Evolutionary conservation across 202 grass and related monocot species (phyloP).

Genomic region (Brachypodium distachyon): DNA sequence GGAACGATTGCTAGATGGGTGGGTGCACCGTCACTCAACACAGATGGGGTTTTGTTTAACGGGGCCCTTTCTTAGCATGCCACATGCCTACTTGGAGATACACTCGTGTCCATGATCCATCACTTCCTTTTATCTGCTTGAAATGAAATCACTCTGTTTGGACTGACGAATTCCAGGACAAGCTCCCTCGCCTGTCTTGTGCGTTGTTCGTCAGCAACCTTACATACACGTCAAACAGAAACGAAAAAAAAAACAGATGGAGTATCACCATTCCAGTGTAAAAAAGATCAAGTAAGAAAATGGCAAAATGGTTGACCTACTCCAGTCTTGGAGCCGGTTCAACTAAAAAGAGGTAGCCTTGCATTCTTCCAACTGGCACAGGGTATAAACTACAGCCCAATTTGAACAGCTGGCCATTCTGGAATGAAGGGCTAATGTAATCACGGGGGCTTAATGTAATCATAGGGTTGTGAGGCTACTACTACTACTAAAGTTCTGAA

Average conservation of each 20-base stretch:
- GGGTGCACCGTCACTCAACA: constrained; percentile 25
- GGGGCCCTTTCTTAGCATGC: neutral
- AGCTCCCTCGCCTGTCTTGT: neutral
- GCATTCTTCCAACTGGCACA: neutral
- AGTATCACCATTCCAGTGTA: too few relatives aligned
- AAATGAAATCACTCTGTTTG: neutral
- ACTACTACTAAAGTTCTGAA: neutral
- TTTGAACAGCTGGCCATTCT: neutral
- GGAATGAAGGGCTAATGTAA: neutral
- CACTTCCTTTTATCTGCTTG: neutral
- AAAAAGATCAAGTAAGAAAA: neutral
- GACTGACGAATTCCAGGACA: neutral
- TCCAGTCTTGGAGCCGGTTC: neutral
- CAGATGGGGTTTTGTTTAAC: neutral
- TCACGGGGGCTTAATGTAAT: neutral
- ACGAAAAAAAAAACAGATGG: neutral
- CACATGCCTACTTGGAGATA: neutral
- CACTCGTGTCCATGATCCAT: neutral
- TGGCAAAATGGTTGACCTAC: constrained; percentile 23
- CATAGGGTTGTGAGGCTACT: constrained; percentile 23
- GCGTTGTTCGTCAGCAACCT: constrained; percentile 1
- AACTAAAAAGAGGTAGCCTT: constrained; percentile 19
- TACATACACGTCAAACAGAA: neutral
- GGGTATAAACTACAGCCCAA: neutral
- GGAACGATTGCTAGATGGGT: constrained; percentile 11